Evolutionary conservation across 2,329 filamentous ascomycete genomes (phyloP), one percentile per base, ranked within the genome.

Genomic region (Aspergillus alliaceus): DNA sequence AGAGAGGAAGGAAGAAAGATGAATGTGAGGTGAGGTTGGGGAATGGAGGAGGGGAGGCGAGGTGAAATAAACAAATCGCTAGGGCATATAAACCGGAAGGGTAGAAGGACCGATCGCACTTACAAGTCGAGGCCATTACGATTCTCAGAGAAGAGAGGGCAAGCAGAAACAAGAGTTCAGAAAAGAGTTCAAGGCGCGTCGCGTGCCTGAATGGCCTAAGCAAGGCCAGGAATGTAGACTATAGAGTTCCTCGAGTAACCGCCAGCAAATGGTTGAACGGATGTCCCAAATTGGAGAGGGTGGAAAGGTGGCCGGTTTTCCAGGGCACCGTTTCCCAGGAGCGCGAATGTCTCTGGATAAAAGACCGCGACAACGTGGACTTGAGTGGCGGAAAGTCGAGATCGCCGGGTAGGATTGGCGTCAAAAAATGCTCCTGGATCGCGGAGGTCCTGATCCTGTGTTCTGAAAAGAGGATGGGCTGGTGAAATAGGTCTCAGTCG

Each of bases 161-260:
- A 46, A 48, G 40, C 42, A 40, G 50, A 55, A 40, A 64, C 58
- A 57, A 58, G 59, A 56, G 55, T 44, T 29, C 29, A 54, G 58
- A 44, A 59, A 59, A 60, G 56, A 46, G 55, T 48, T 48, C 61
- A 59, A 64, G 59, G 63, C 72, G 72, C 72, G 72, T 71, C 72
- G 72, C 72, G 72, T 75, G 68, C 69, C 71, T 61, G 51, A 64
- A 64, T 58, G 65, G 62, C 56, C 63, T 56, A 74, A 69, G 72
- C 71, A 74, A 74, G 72, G 70, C 71, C 70, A 73, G 69, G 72
- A 75, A 75, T 75, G 72, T 70, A 69, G 66, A 66, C 67, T 73
- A 72, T 73, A 57, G 67, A 64, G 63, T 67, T 70, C 65, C 68
- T 73, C 29, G 63, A 67, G 72, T 72, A 72, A 74, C 70, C 46